A percentile compares a stretch with the other conserved stretches of the same genome.
phyloP scores from a whole-genome alignment of 1,284 basidiomycete genomes.

The Sporisorium exsertum region DNA sequence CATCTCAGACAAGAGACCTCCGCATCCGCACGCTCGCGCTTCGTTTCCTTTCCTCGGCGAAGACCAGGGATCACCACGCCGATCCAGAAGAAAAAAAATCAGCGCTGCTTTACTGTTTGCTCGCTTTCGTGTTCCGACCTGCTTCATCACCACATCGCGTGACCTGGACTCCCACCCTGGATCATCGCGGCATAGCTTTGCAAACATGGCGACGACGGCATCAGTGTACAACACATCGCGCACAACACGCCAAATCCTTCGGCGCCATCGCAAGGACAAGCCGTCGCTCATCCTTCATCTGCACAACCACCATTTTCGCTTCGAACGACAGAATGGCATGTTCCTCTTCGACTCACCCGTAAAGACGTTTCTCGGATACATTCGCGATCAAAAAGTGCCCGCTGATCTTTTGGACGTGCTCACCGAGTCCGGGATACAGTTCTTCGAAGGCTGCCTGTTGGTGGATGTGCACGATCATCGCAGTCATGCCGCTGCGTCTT shows the following conservation, averaged over 20 bases:
- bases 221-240: conserved; percentile 67
- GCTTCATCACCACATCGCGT: background rate
- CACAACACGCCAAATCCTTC: conserved; percentile 64
- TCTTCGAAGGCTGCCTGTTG: conserved; percentile 66
- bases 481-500: conserved; percentile 24
- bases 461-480: conserved; percentile 68
- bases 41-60: background rate
- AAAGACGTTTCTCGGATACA: conserved; percentile 60
- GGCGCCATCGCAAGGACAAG: conserved; percentile 63
- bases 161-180: background rate
- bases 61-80: background rate
- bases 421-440: conserved; percentile 56
- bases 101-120: background rate
- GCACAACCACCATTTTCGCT: conserved; percentile 62
- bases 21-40: conserved; percentile 1
- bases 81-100: background rate
- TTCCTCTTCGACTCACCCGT: conserved; percentile 65
- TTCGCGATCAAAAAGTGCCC: conserved; percentile 63
- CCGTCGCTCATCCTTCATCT: conserved; percentile 64
- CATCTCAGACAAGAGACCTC: background rate
- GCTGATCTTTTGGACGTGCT: conserved; percentile 64
- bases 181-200: background rate
- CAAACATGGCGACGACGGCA: conserved; percentile 64
- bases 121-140: background rate
- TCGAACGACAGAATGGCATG: conserved; percentile 66